Conservation (phyloP, 495 filamentous ascomycete genomes). For the Collariella sp. region DNA sequence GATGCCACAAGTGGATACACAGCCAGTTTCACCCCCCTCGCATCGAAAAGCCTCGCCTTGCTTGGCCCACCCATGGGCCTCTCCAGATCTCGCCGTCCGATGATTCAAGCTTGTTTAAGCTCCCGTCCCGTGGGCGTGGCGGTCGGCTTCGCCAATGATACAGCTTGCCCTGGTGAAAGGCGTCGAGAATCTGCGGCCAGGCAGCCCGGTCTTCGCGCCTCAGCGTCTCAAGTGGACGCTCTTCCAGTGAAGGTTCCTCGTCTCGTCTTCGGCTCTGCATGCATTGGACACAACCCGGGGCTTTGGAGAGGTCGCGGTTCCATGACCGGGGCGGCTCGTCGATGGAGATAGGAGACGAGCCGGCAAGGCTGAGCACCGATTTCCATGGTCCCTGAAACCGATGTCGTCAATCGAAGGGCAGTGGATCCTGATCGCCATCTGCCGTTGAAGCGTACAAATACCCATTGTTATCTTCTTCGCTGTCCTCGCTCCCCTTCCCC, state of each 20-base stretch:
- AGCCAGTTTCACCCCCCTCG: slow-evolving; percentile 26
- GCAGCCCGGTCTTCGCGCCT: neutral
- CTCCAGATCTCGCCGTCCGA: slow-evolving; percentile 7
- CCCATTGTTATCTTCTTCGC: slow-evolving; percentile 12
- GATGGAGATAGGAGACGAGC: neutral
- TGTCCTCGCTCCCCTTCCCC: slow-evolving; percentile 16
- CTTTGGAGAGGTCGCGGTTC: neutral
- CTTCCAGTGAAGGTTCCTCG: neutral
- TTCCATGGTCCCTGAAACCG: slow-evolving; percentile 20
- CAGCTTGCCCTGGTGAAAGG: too few species aligned
- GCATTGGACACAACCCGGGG: neutral
- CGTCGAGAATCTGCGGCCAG: neutral
- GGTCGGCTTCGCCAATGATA: neutral
- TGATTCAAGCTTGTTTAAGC: slow-evolving; percentile 10
- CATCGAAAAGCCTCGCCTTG: slow-evolving; percentile 16
- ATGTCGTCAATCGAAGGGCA: slow-evolving; percentile 17
- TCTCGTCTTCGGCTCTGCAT: neutral
- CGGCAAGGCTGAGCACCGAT: neutral
- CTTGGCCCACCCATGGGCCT: neutral
- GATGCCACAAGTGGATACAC: slow-evolving; percentile 6
- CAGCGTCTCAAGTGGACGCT: slow-evolving; percentile 1
- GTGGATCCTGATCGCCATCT: slow-evolving; percentile 19
- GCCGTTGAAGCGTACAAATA: slow-evolving; percentile 31
- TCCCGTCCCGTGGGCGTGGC: neutral
- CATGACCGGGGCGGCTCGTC: neutral